Conservation (phyloP, 345 rosid species). For the Eucalyptus fibrosa region DNA sequence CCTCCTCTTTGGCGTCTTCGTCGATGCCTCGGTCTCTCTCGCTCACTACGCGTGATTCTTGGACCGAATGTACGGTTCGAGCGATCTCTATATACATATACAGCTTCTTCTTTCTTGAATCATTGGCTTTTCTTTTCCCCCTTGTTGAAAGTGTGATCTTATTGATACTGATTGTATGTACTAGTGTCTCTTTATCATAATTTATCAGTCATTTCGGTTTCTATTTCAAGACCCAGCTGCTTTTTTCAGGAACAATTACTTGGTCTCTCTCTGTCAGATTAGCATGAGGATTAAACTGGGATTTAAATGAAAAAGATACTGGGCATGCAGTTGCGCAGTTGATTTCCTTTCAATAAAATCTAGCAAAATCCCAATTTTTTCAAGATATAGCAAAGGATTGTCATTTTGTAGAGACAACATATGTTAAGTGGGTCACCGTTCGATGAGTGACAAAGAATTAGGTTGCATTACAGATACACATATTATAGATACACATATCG, state of each 20-base stretch:
- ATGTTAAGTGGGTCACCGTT: background rate
- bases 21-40: conserved; percentile 64
- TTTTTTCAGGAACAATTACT: background rate
- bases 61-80: background rate
- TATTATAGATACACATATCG: background rate
- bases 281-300: background rate
- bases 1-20: conserved; percentile 69
- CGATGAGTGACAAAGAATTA: background rate
- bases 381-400: background rate
- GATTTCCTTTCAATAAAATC: background rate
- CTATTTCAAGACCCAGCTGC: background rate
- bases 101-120: background rate
- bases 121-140: background rate
- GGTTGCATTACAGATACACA: background rate
- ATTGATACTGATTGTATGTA: background rate
- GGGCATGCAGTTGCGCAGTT: background rate
- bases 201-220: background rate
- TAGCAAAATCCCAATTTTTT: background rate
- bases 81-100: background rate
- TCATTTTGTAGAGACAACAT: background rate
- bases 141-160: background rate
- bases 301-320: background rate
- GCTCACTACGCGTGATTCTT: conserved; percentile 32
- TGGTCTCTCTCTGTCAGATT: background rate
- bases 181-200: background rate